These are phyloP conservation scores for Decorospora gaudefroyi DNA, from an alignment of 2,329 filamentous ascomycete genomes.

Conservation along the genomic window DNA sequence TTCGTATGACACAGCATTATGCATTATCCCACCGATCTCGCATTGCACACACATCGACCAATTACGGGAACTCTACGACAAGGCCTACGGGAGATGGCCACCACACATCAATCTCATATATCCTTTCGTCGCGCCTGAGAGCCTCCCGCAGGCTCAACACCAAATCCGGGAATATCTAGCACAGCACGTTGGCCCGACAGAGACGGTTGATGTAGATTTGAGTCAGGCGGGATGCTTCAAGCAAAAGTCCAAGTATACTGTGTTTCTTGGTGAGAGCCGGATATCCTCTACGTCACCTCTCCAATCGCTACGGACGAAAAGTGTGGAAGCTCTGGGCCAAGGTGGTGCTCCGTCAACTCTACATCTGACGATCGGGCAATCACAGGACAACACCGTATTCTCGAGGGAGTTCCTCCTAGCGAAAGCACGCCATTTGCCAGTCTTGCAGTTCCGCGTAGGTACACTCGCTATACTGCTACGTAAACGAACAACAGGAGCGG, in stretches of 20 bases:
- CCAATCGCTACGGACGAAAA: slow-evolving; percentile 21
- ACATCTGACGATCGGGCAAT: slow-evolving; percentile 67
- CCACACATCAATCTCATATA: slow-evolving; percentile 70
- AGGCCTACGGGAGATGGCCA: slow-evolving; percentile 65
- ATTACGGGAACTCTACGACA: slow-evolving; percentile 66
- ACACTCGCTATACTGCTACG: slow-evolving; percentile 61
- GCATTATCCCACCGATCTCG: slow-evolving; percentile 59
- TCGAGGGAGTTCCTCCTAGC: slow-evolving; percentile 58
- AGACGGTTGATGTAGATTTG: slow-evolving; percentile 34
- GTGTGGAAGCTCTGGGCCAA: slow-evolving; percentile 35
- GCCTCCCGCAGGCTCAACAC: slow-evolving; percentile 53
- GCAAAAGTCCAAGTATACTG: slow-evolving; percentile 57
- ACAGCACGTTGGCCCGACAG: slow-evolving; percentile 3
- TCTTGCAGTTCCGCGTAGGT: slow-evolving; percentile 55
- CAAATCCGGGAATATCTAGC: slow-evolving; percentile 48
- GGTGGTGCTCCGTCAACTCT: slow-evolving; percentile 32
- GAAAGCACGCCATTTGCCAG: slow-evolving; percentile 57
- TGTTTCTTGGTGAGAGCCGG: slow-evolving; percentile 29
- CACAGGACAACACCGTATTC: slow-evolving; percentile 52
- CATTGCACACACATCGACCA: slow-evolving; percentile 58
- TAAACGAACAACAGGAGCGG: slow-evolving; percentile 44
- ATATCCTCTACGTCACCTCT: slow-evolving; percentile 13
- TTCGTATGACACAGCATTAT: slow-evolving; percentile 64
- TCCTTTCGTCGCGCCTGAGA: slow-evolving; percentile 62
- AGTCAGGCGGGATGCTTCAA: slow-evolving; percentile 54